Conservation (phyloP, 2,329 filamentous ascomycete genomes). For the Podosphaera leucotricha region DNA sequence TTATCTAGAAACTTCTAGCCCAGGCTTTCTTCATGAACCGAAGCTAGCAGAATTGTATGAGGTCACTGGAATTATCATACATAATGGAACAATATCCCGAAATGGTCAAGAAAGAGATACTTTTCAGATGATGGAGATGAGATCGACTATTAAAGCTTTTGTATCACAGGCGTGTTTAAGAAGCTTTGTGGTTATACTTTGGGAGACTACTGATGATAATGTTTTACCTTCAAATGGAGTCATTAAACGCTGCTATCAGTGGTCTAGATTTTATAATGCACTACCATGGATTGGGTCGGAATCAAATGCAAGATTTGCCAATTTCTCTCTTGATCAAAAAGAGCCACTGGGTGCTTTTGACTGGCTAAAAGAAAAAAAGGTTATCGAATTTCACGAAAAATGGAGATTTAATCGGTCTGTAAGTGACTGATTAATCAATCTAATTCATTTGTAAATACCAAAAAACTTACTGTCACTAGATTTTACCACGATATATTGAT, state of each 20-base stretch:
- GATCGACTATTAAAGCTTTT: conserved; percentile 9
- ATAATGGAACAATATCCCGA: conserved; percentile 21
- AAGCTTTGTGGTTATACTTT: conserved; percentile 13
- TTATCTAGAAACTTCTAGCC: conserved; percentile 11
- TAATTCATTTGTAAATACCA: not conserved
- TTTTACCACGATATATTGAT: not conserved
- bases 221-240: conserved; percentile 12
- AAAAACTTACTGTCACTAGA: not conserved
- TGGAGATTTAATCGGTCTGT: conserved; percentile 11
- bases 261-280: conserved; percentile 12
- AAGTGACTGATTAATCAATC: conserved; percentile 1
- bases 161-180: conserved; percentile 12
- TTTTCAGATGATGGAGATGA: conserved; percentile 18
- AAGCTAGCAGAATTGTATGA: conserved; percentile 7
- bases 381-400: conserved; percentile 11
- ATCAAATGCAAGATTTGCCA: conserved; percentile 6
- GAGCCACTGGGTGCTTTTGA: conserved; percentile 14
- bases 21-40: conserved; percentile 10
- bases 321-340: conserved; percentile 5
- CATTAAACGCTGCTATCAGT: conserved; percentile 12
- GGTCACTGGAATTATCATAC: conserved; percentile 19
- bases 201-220: conserved; percentile 15
- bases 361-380: conserved; percentile 13
- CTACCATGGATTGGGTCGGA: conserved; percentile 12
- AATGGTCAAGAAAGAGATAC: conserved; percentile 21